These are phyloP conservation scores for Dovyalis caffra DNA, from an alignment of 345 rosid genomes.

Conservation along the genomic window DNA sequence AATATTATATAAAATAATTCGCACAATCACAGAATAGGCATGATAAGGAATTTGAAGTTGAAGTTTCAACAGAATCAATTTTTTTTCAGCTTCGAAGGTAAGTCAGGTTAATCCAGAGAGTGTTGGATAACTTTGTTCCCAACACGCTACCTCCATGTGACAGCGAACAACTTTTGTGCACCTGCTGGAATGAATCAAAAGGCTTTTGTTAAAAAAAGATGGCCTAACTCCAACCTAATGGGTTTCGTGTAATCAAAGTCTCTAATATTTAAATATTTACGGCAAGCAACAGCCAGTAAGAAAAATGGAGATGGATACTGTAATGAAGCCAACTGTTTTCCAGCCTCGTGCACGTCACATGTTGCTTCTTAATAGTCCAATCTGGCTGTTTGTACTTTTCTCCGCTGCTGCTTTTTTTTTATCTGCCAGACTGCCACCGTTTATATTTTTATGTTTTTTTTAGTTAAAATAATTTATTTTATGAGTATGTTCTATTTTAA, in stretches of 20 bases:
- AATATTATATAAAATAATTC: not conserved
- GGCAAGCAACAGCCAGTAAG: not conserved
- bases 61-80: not conserved
- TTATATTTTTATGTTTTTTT: not conserved
- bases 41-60: not conserved
- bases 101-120: not conserved
- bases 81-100: not conserved
- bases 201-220: not conserved
- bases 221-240: not conserved
- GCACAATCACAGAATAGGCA: not conserved
- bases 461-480: no score
- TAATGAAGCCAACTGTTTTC: not conserved
- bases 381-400: not conserved
- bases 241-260: slow-evolving; percentile 3
- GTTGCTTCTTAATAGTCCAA: not conserved
- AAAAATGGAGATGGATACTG: not conserved
- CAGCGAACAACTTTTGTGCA: not conserved
- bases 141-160: slow-evolving; percentile 16
- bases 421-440: not conserved
- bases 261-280: not conserved
- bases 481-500: not conserved
- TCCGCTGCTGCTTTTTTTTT: not conserved
- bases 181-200: not conserved
- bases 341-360: not conserved
- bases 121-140: not conserved